A percentile compares a stretch with the other conserved stretches of the same genome.
These are phyloP conservation scores for Pistacia integerrima DNA, from an alignment of 345 rosid species.

Conservation along the genomic window DNA sequence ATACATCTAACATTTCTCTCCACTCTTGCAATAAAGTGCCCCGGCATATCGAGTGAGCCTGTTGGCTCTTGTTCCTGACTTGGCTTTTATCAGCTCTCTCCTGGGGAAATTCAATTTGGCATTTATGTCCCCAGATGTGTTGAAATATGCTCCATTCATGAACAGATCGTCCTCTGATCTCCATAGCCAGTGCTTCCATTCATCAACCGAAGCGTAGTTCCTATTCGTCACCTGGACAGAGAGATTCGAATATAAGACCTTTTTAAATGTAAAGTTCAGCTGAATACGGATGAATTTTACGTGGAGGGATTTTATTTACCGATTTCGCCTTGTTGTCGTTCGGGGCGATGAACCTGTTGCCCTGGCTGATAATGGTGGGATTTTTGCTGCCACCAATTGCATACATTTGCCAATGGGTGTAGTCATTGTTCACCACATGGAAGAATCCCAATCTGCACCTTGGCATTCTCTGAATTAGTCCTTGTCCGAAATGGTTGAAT, in stretches of 20 bases:
- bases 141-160: constrained; percentile 63
- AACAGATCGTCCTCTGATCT: constrained; percentile 64
- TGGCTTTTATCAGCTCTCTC: constrained; percentile 37
- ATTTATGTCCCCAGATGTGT: constrained; percentile 46
- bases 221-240: constrained; percentile 57
- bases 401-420: constrained; percentile 75
- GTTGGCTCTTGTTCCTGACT: constrained; percentile 30
- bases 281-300: no score
- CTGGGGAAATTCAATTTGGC: constrained; percentile 12
- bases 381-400: constrained; percentile 72
- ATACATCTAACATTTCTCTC: constrained; percentile 10
- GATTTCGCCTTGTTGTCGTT: constrained; percentile 40
- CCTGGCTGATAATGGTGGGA: constrained; percentile 76
- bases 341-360: constrained; percentile 74
- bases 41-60: constrained; percentile 44
- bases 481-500: constrained; percentile 75
- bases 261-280: no score
- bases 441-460: constrained; percentile 74
- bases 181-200: constrained; percentile 75
- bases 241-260: no score
- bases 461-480: constrained; percentile 79
- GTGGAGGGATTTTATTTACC: constrained; percentile 25
- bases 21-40: constrained; percentile 35
- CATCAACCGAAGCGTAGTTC: constrained; percentile 40
- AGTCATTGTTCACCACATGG: constrained; percentile 80